Evolutionary conservation across 371 early-diverging fungal species (phyloP).

Genomic region (Saksenaea vasiformis): DNA sequence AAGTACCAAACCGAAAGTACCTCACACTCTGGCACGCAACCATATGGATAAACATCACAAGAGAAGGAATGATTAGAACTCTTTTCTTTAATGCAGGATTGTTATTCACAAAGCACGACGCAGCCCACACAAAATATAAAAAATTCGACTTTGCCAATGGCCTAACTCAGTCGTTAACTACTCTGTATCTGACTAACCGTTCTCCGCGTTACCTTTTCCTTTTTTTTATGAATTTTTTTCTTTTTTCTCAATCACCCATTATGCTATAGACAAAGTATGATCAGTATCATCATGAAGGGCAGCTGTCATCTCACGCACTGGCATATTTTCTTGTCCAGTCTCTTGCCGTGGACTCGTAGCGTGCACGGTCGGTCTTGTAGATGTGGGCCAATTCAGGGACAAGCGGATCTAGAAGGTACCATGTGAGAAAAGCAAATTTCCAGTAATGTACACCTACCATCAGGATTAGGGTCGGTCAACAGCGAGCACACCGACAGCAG

Average conservation of each 20-base stretch:
- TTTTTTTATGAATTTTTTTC: neutral
- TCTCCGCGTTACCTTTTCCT: neutral
- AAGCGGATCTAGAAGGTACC: slow-evolving; percentile 68
- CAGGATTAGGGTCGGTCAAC: slow-evolving; percentile 99
- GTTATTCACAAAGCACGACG: slow-evolving; percentile 2
- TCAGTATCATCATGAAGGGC: neutral
- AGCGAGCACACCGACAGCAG: slow-evolving; percentile 96
- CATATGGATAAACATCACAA: neutral
- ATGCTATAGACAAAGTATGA: neutral
- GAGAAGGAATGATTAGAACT: neutral
- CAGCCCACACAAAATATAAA: slow-evolving; percentile 2
- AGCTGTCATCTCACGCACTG: slow-evolving; percentile 32
- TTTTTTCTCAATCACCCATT: neutral
- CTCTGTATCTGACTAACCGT: neutral
- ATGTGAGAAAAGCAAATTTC: neutral
- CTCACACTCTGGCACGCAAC: neutral
- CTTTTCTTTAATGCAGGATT: slow-evolving; percentile 5
- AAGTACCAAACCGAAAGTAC: no score
- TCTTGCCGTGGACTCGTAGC: slow-evolving; percentile 87
- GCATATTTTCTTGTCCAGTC: slow-evolving; percentile 96
- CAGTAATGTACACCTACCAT: slow-evolving; percentile 40
- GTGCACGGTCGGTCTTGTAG: slow-evolving; percentile 92
- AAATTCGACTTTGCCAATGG: neutral
- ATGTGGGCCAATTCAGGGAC: slow-evolving; percentile 97
- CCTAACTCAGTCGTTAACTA: neutral